Evolutionary conservation across 1,284 basidiomycete species (phyloP).

Genomic region (Chiua sp.): DNA sequence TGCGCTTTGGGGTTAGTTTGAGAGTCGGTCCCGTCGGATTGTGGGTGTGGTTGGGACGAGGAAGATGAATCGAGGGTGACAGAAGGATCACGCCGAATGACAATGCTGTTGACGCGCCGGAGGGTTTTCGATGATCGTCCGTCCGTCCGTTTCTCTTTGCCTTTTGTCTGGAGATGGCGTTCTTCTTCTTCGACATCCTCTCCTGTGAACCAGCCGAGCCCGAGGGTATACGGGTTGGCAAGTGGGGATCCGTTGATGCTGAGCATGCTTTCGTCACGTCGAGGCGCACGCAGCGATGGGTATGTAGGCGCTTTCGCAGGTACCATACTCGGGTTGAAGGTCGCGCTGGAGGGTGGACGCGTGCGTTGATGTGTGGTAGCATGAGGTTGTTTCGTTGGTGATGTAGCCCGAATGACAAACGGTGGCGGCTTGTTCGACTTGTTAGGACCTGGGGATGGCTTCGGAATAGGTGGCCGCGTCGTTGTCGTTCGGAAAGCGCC

Average conservation of each 20-base stretch:
- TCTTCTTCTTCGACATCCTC: conserved; percentile 36
- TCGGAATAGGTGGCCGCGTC: conserved; percentile 43
- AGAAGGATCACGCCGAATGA: conserved; percentile 64
- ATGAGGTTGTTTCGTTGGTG: conserved; percentile 49
- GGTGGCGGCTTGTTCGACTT: conserved; percentile 44
- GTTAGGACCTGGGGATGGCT: conserved; percentile 58
- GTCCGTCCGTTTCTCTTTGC: conserved; percentile 25
- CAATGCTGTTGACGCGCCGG: conserved; percentile 63
- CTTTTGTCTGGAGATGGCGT: conserved; percentile 17
- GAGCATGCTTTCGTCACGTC: conserved; percentile 73
- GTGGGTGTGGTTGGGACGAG: conserved; percentile 7
- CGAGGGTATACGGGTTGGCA: conserved; percentile 71
- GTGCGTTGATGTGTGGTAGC: conserved; percentile 14
- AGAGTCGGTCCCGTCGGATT: conserved; percentile 18
- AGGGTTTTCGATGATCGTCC: conserved; percentile 12
- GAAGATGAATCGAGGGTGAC: conserved; percentile 36
- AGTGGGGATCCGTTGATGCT: conserved; percentile 80
- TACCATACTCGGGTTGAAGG: conserved; percentile 68
- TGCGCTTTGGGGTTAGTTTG: conserved; percentile 16
- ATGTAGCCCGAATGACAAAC: conserved; percentile 39
- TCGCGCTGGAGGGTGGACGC: conserved; percentile 68
- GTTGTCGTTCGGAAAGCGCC: conserved; percentile 40
- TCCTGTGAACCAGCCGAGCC: conserved; percentile 55
- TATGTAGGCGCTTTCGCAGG: conserved; percentile 66
- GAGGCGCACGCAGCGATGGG: conserved; percentile 59